Conservation (phyloP, 106 monocot species). For the Iris macrosiphon region DNA sequence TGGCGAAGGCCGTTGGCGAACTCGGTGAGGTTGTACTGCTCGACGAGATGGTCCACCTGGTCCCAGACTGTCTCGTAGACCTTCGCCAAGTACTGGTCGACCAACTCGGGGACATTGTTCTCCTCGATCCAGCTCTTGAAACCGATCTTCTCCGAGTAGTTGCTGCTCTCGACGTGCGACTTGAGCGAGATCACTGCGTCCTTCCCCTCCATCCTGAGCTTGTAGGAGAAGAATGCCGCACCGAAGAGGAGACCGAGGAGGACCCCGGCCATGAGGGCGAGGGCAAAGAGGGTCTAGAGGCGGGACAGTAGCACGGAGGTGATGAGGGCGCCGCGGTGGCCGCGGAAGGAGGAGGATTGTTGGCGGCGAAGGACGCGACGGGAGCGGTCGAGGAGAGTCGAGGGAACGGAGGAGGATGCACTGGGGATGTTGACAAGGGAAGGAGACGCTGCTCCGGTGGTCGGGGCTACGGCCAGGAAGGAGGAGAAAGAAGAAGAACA, state of each 20-base stretch:
- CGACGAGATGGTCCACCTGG: constrained; percentile 41
- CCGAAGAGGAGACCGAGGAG: constrained; percentile 40
- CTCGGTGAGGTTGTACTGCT: constrained; percentile 52
- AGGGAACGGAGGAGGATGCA: no score
- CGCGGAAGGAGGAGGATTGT: no score
- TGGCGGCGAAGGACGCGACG: constrained; percentile 16
- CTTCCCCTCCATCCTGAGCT: constrained; percentile 63
- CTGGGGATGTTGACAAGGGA: no score
- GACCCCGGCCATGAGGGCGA: constrained; percentile 43
- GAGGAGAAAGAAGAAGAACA: no score
- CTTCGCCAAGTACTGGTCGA: constrained; percentile 48
- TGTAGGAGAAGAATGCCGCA: constrained; percentile 63
- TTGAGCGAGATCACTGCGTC: constrained; percentile 55
- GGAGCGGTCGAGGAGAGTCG: constrained; percentile 29
- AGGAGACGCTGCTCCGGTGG: no score
- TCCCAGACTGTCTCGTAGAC: constrained; percentile 57
- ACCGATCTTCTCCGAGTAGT: constrained; percentile 64
- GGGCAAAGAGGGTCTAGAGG: constrained; percentile 38
- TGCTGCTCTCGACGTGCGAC: constrained; percentile 44
- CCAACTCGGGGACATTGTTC: constrained; percentile 38
- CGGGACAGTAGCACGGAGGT: constrained; percentile 13
- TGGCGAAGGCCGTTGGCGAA: constrained; percentile 40
- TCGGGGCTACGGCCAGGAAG: no score
- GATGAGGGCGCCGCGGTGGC: constrained; percentile 9
- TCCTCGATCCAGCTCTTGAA: constrained; percentile 60